A percentile compares a stretch with the other conserved stretches of the same genome.
Evolutionary conservation across 345 rosid species (phyloP).

Genomic region (Acer saccharum): DNA sequence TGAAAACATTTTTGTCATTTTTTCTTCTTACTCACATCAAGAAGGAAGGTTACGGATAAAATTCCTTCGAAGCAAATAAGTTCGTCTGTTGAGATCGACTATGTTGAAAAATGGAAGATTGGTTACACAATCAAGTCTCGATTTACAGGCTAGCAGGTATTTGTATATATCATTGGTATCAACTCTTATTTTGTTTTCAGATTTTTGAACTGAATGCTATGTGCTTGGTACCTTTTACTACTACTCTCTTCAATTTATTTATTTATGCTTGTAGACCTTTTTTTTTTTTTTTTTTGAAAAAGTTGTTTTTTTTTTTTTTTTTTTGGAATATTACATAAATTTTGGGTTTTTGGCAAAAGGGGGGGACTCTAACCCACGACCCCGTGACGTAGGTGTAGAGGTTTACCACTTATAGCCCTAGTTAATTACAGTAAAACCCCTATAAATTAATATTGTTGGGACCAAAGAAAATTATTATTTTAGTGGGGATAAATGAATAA

Average conservation of each 20-base stretch:
- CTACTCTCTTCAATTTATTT: background rate
- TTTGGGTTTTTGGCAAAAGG: too few relatives aligned
- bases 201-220: background rate
- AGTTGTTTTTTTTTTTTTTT: too few relatives aligned
- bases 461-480: too few relatives aligned
- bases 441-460: too few relatives aligned
- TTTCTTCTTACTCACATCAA: constrained; percentile 31
- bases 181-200: constrained; percentile 11
- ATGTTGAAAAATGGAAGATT: constrained; percentile 81
- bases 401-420: too few relatives aligned
- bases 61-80: constrained; percentile 54
- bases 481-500: too few relatives aligned
- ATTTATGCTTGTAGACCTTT: background rate
- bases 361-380: too few relatives aligned
- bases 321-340: too few relatives aligned
- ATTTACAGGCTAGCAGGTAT: constrained; percentile 76
- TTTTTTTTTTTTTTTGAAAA: too few relatives aligned
- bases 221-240: background rate
- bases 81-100: constrained; percentile 56
- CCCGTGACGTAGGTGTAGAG: too few relatives aligned
- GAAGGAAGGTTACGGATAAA: constrained; percentile 56
- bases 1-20: background rate
- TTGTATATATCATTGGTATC: background rate
- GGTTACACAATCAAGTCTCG: constrained; percentile 72
- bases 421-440: too few relatives aligned